Evolutionary conservation across 2,329 filamentous ascomycete species (phyloP).

Genomic region (Apiospora saccharicola): DNA sequence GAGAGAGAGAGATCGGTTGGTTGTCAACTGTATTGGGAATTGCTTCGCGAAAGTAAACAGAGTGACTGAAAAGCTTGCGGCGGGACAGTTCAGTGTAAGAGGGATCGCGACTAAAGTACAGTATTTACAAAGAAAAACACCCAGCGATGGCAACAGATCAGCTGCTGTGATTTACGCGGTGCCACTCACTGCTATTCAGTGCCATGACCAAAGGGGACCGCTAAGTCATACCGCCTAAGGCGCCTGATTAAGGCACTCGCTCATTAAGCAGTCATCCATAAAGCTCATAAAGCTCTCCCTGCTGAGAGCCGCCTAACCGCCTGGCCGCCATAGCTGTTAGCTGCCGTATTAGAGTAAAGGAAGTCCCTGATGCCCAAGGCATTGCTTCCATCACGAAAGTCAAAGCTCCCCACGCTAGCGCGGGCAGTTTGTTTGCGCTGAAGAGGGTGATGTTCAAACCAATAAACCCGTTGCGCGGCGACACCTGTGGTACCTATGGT

Average conservation of each 20-base stretch:
- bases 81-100: not conserved
- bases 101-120: not conserved
- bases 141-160: not conserved
- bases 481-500: too few relatives aligned
- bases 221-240: not conserved
- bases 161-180: not conserved
- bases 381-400: not conserved
- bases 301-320: not conserved
- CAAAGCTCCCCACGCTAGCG: not conserved
- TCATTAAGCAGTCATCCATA: not conserved
- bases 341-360: not conserved
- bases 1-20: not conserved
- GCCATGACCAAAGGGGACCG: too few relatives aligned
- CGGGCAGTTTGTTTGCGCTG: not conserved
- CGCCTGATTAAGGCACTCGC: not conserved
- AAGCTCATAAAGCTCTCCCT: not conserved
- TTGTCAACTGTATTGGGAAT: not conserved
- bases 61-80: not conserved
- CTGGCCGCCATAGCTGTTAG: not conserved
- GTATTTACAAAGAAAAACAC: not conserved
- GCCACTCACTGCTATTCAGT: slow-evolving; percentile 1
- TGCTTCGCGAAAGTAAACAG: not conserved
- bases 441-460: not conserved
- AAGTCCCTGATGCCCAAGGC: not conserved
- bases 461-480: not conserved